These are phyloP conservation scores for Capsella rubella DNA, from an alignment of 441 rosid species.

Conservation along the genomic window DNA sequence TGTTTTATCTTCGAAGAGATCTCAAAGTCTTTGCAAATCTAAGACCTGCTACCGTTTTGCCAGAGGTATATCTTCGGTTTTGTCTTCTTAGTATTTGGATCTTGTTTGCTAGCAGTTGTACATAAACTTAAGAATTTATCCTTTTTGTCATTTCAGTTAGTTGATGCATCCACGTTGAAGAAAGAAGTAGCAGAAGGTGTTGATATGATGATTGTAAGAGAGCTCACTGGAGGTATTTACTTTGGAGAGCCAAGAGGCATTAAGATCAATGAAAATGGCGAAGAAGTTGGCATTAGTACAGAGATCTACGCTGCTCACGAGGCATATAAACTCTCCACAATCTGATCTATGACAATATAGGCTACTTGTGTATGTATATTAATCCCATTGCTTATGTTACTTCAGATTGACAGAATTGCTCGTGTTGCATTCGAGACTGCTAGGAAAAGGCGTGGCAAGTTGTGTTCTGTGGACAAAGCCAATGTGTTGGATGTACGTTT, in stretches of 20 bases:
- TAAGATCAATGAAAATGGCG: constrained; percentile 66
- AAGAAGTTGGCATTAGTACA: constrained; percentile 76
- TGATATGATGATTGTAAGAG: constrained; percentile 89
- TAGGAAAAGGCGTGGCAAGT: constrained; percentile 74
- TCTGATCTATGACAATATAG: background rate
- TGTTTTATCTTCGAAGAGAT: constrained; percentile 79
- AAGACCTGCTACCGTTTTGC: constrained; percentile 81
- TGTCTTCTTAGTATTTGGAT: background rate
- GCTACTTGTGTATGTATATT: background rate
- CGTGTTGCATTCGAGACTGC: constrained; percentile 95
- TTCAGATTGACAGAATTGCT: constrained; percentile 91
- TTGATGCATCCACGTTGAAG: constrained; percentile 85
- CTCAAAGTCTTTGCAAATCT: constrained; percentile 84
- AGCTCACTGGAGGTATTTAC: constrained; percentile 93
- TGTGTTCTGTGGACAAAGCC: constrained; percentile 97
- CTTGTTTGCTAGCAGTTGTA: background rate
- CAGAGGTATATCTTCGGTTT: constrained; percentile 55
- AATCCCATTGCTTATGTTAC: constrained; percentile 33
- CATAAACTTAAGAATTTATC: background rate
- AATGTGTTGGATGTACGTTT: constrained; percentile 85
- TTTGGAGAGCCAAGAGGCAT: constrained; percentile 89
- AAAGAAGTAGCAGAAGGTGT: constrained; percentile 90
- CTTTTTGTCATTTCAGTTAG: constrained; percentile 50
- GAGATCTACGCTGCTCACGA: constrained; percentile 80
- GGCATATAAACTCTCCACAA: constrained; percentile 46